Evolutionary conservation across 2,329 filamentous ascomycete species (phyloP).

Genomic region (Aspergillus novofumigatus): DNA sequence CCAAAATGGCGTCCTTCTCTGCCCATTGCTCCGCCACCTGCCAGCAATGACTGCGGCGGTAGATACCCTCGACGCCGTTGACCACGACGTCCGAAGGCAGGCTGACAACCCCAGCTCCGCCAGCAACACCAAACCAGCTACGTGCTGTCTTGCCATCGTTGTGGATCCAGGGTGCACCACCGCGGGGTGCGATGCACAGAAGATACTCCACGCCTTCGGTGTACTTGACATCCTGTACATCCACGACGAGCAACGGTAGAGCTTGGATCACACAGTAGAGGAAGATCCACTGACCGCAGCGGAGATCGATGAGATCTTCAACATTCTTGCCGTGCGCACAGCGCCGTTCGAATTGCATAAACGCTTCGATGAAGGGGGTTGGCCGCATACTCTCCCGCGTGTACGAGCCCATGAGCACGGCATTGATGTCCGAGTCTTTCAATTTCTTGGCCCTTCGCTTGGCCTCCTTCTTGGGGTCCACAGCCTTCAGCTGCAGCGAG

Average conservation of each 20-base stretch:
- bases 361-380: slow-evolving; percentile 45
- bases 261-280: slow-evolving; percentile 49
- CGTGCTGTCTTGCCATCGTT: slow-evolving; percentile 42
- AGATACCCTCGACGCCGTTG: slow-evolving; percentile 64
- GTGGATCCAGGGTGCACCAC: slow-evolving; percentile 47
- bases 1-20: slow-evolving; percentile 35
- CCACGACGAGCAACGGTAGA: slow-evolving; percentile 47
- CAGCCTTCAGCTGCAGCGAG: slow-evolving; percentile 59
- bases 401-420: slow-evolving; percentile 74
- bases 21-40: slow-evolving; percentile 60
- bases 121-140: slow-evolving; percentile 55
- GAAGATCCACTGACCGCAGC: slow-evolving; percentile 51
- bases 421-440: slow-evolving; percentile 71
- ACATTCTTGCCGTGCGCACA: slow-evolving; percentile 41
- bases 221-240: slow-evolving; percentile 43
- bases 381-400: slow-evolving; percentile 65
- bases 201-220: slow-evolving; percentile 48
- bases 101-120: slow-evolving; percentile 57
- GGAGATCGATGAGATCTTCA: slow-evolving; percentile 43
- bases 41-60: slow-evolving; percentile 68
- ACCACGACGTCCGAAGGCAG: slow-evolving; percentile 62
- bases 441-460: slow-evolving; percentile 69
- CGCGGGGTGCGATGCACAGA: slow-evolving; percentile 46
- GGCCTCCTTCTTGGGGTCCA: slow-evolving; percentile 68
- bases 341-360: slow-evolving; percentile 46